Evolutionary conservation across 2,329 filamentous ascomycete genomes (phyloP).

Genomic region (Phoma sp.): DNA sequence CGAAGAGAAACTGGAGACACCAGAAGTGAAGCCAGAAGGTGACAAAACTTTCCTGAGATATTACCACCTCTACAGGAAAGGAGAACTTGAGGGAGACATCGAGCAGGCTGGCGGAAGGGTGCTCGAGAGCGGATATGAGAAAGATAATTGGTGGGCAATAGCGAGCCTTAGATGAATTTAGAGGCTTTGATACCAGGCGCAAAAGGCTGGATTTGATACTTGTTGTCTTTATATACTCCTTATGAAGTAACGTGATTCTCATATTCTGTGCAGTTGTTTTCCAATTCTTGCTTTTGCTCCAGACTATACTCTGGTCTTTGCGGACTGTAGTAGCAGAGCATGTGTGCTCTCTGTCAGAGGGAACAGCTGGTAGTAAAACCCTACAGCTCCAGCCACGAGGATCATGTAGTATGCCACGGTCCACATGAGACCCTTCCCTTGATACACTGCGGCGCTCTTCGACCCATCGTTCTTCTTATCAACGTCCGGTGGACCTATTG

Average conservation of each 20-base stretch:
- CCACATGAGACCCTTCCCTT: constrained; percentile 61
- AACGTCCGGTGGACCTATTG: constrained; percentile 44
- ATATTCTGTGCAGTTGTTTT: background rate
- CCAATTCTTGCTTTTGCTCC: background rate
- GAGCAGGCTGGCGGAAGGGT: constrained; percentile 74
- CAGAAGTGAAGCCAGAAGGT: constrained; percentile 23
- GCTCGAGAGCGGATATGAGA: constrained; percentile 85
- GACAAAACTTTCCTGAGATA: constrained; percentile 80
- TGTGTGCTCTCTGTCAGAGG: constrained; percentile 69
- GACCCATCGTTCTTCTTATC: constrained; percentile 48
- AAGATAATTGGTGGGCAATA: constrained; percentile 98
- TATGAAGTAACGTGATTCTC: background rate
- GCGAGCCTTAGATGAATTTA: constrained; percentile 36
- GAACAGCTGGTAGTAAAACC: constrained; percentile 76
- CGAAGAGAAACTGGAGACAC: constrained; percentile 15
- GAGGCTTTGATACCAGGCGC: background rate
- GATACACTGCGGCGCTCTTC: constrained; percentile 27
- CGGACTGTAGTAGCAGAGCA: constrained; percentile 50
- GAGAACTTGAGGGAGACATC: constrained; percentile 85
- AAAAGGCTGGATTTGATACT: too few relatives aligned
- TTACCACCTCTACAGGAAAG: constrained; percentile 88
- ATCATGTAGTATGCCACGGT: constrained; percentile 80
- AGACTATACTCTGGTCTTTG: background rate
- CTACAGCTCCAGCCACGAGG: constrained; percentile 71
- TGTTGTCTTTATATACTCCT: too few relatives aligned